These are phyloP conservation scores for Persicaria maculosa DNA, from an alignment of 148 eudicot genomes.

Conservation along the genomic window DNA sequence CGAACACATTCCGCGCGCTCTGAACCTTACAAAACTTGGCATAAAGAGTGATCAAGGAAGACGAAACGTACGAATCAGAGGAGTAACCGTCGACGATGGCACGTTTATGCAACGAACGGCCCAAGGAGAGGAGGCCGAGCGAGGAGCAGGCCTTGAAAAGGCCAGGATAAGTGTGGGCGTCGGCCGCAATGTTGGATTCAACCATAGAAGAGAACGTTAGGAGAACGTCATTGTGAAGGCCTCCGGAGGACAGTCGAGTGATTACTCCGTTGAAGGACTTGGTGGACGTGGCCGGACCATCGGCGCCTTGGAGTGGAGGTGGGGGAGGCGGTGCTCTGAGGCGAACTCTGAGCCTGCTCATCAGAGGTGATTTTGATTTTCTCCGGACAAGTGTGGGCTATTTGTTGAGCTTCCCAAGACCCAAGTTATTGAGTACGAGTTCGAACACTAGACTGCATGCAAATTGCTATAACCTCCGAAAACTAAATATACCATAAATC, in stretches of 20 bases:
- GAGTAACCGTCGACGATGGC: conserved; percentile 48
- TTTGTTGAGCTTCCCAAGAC: too few relatives aligned
- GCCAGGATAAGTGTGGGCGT: conserved; percentile 68
- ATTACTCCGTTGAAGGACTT: conserved; percentile 52
- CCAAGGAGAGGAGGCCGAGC: conserved; percentile 42
- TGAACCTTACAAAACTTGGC: conserved; percentile 33
- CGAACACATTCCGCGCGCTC: conserved; percentile 66
- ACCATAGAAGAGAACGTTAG: conserved; percentile 54
- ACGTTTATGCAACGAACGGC: conserved; percentile 51
- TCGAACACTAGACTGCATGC: too few relatives aligned
- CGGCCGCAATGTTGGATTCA: conserved; percentile 38
- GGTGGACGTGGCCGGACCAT: conserved; percentile 22
- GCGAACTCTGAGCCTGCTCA: conserved; percentile 27
- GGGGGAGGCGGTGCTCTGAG: conserved; percentile 16
- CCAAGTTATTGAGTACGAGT: too few relatives aligned
- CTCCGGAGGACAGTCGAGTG: conserved; percentile 47
- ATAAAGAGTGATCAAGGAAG: conserved; percentile 65
- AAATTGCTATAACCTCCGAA: too few relatives aligned
- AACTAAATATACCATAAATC: too few relatives aligned
- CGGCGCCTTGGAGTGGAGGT: conserved; percentile 13
- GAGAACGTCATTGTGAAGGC: conserved; percentile 46
- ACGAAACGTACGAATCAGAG: conserved; percentile 52
- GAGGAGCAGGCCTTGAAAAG: conserved; percentile 68
- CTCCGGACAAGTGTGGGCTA: too few relatives aligned
- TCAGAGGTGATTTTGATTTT: background rate